Evolutionary conservation across 768 basidiomycete species (phyloP).

Genomic region (Tulasnella sp.): DNA sequence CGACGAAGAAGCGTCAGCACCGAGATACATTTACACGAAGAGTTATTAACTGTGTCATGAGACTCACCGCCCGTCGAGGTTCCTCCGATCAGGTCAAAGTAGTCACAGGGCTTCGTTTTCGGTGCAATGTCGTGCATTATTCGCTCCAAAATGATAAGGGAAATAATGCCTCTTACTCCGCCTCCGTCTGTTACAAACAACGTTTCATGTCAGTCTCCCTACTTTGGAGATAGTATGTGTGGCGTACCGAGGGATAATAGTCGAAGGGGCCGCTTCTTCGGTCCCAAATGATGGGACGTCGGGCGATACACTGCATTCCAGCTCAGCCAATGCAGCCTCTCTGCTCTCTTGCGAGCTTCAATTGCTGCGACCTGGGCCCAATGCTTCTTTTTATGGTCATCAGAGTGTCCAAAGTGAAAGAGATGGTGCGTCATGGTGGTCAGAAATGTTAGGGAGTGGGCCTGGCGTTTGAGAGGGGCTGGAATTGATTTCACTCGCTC

Average conservation of each 20-base stretch:
- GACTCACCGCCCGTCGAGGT: not conserved
- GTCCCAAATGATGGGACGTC: not conserved
- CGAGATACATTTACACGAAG: not conserved
- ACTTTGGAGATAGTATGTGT: not conserved
- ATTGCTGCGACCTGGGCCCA: not conserved
- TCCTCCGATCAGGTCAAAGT: constrained; percentile 2
- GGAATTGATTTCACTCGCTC: too few species aligned
- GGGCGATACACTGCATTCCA: not conserved
- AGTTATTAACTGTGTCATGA: too few species aligned
- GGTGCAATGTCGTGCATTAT: not conserved
- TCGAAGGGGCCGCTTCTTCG: not conserved
- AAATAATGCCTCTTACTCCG: not conserved
- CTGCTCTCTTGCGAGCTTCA: not conserved
- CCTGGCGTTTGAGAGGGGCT: not conserved
- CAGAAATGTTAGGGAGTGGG: not conserved
- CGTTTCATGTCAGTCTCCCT: not conserved
- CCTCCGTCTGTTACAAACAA: not conserved
- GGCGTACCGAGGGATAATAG: not conserved
- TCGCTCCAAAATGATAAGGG: not conserved
- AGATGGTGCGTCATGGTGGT: not conserved
- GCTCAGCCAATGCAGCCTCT: not conserved
- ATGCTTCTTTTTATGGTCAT: not conserved
- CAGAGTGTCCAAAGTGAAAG: not conserved
- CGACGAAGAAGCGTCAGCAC: not conserved
- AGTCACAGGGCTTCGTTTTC: not conserved